Evolutionary conservation across 2,329 filamentous ascomycete species (phyloP).

Genomic region (Onygena corvina): DNA sequence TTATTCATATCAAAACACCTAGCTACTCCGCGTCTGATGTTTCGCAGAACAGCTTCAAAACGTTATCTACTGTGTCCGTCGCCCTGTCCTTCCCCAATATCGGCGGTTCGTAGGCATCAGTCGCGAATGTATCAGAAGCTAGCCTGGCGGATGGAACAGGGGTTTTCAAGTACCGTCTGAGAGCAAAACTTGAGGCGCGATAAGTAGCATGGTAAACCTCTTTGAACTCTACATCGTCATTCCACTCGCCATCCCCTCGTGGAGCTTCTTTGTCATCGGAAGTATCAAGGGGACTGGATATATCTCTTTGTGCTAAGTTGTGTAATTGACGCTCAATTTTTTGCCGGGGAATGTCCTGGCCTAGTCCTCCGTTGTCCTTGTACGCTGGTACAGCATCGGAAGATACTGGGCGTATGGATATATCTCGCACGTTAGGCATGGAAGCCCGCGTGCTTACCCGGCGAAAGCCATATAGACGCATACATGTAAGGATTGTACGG

Average conservation of each 20-base stretch:
- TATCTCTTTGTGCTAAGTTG: neutral
- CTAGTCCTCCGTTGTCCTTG: neutral
- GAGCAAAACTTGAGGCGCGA: conserved; percentile 32
- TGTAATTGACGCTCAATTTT: neutral
- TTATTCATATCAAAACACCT: neutral
- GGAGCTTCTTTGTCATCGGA: neutral
- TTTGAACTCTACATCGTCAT: conserved; percentile 33
- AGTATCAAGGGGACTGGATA: neutral
- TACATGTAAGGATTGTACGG: conserved; percentile 33
- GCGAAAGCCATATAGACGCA: conserved; percentile 35
- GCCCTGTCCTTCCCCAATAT: conserved; percentile 29
- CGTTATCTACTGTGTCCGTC: conserved; percentile 32
- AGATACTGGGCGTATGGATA: conserved; percentile 4
- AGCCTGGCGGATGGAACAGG: neutral
- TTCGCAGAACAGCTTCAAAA: conserved; percentile 33
- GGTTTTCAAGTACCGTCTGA: conserved; percentile 30
- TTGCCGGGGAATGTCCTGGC: neutral
- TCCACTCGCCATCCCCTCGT: conserved; percentile 11
- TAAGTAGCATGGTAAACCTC: conserved; percentile 36
- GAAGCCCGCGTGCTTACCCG: conserved; percentile 20
- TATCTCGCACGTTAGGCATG: neutral
- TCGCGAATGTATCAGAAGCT: conserved; percentile 11
- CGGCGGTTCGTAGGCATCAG: conserved; percentile 13
- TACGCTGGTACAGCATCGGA: conserved; percentile 12
- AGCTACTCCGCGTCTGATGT: conserved; percentile 11